Conservation (phyloP, 495 filamentous ascomycete genomes). For the Letharia lupina region DNA sequence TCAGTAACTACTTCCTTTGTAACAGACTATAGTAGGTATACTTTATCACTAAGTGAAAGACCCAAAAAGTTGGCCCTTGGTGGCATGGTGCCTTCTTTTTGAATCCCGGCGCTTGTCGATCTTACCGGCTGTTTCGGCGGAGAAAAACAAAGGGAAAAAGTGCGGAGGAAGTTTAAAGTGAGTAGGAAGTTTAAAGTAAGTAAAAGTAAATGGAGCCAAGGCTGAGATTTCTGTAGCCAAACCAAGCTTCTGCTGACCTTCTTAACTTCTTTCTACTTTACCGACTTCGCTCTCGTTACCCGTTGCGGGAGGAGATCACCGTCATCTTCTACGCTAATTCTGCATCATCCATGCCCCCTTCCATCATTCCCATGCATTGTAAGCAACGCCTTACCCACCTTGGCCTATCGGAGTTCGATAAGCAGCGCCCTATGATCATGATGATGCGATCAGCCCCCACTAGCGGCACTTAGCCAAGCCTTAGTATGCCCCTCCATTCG, state of each 20-base stretch:
- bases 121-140: too few relatives aligned
- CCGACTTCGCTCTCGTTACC: conserved; percentile 9
- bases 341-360: background rate
- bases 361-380: background rate
- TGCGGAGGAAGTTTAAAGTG: too few relatives aligned
- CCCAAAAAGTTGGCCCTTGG: too few relatives aligned
- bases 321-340: background rate
- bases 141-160: too few relatives aligned
- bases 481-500: background rate
- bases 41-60: too few relatives aligned
- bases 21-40: too few relatives aligned
- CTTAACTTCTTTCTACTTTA: background rate
- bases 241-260: too few relatives aligned
- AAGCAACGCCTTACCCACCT: background rate
- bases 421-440: background rate
- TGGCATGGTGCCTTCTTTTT: too few relatives aligned
- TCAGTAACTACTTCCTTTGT: background rate
- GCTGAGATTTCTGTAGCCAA: too few relatives aligned
- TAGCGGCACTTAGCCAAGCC: background rate
- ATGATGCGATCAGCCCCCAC: background rate
- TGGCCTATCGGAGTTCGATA: background rate
- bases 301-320: conserved; percentile 16
- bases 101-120: too few relatives aligned
- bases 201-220: too few relatives aligned
- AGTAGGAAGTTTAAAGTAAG: too few relatives aligned